These are phyloP conservation scores for Drosera spatulata DNA, from an alignment of 179 eudicot species.

Conservation along the genomic window DNA sequence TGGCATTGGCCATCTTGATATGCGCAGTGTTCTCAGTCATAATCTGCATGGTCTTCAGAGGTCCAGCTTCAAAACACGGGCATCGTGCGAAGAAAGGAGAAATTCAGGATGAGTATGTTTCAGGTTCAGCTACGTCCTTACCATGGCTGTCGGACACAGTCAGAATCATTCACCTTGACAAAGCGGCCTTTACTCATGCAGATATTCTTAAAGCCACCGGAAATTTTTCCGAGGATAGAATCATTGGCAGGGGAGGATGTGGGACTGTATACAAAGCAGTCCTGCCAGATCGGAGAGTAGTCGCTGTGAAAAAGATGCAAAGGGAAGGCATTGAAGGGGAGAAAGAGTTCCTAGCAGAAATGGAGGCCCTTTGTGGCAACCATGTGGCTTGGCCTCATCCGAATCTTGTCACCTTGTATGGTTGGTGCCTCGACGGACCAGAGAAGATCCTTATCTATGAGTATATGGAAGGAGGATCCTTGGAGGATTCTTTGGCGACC, in stretches of 20 bases:
- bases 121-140: slow-evolving; percentile 39
- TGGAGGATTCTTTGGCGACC: slow-evolving; percentile 50
- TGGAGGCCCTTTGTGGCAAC: slow-evolving; percentile 72
- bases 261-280: slow-evolving; percentile 76
- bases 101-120: slow-evolving; percentile 11
- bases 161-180: slow-evolving; percentile 67
- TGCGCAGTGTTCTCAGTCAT: slow-evolving; percentile 44
- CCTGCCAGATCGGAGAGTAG: slow-evolving; percentile 75
- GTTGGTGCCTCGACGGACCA: slow-evolving; percentile 84
- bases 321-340: slow-evolving; percentile 81
- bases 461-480: slow-evolving; percentile 90
- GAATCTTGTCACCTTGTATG: slow-evolving; percentile 80
- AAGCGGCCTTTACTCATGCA: slow-evolving; percentile 59
- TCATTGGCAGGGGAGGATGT: slow-evolving; percentile 78
- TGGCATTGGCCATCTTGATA: slow-evolving; percentile 36
- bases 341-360: slow-evolving; percentile 75
- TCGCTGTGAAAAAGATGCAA: slow-evolving; percentile 84
- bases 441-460: slow-evolving; percentile 78
- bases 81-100: slow-evolving; percentile 15
- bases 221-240: slow-evolving; percentile 55
- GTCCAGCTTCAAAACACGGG: slow-evolving; percentile 17
- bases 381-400: slow-evolving; percentile 86
- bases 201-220: slow-evolving; percentile 73
- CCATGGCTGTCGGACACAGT: slow-evolving; percentile 48
- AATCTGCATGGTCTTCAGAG: slow-evolving; percentile 23